phyloP scores from a whole-genome alignment of 2,329 filamentous ascomycete species.

The Aspergillus glaucus region DNA sequence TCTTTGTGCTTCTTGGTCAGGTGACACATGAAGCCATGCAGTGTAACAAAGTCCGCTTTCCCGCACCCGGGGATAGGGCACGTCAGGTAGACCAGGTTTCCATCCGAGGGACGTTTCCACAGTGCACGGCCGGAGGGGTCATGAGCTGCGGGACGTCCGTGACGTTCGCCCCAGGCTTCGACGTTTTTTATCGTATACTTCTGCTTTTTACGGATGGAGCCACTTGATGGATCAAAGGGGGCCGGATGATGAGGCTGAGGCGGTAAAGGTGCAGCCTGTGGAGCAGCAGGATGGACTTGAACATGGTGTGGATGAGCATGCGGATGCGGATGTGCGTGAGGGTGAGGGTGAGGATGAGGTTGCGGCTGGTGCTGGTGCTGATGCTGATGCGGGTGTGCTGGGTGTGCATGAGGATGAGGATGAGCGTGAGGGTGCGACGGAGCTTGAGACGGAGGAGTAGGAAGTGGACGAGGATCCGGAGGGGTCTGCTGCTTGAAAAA shows the following conservation, averaged over 20 bases:
- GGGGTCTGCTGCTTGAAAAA: slow-evolving; percentile 39
- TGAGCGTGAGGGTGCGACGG: slow-evolving; percentile 15
- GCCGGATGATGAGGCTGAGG: slow-evolving; percentile 12
- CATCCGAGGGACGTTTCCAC: slow-evolving; percentile 37
- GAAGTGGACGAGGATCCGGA: slow-evolving; percentile 26
- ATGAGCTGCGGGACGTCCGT: slow-evolving; percentile 35
- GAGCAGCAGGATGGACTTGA: slow-evolving; percentile 4
- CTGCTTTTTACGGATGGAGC: slow-evolving; percentile 32
- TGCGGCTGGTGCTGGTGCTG: slow-evolving; percentile 7
- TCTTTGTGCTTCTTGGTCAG: slow-evolving; percentile 39
- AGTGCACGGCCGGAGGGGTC: slow-evolving; percentile 33
- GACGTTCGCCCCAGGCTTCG: slow-evolving; percentile 37
- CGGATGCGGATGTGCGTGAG: slow-evolving; percentile 4
- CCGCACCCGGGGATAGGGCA: slow-evolving; percentile 34
- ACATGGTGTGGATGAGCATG: slow-evolving; percentile 18
- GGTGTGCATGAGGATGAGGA: slow-evolving; percentile 11
- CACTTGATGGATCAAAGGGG: slow-evolving; percentile 21
- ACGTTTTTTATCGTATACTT: slow-evolving; percentile 40
- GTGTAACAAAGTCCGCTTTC: slow-evolving; percentile 36
- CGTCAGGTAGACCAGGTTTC: slow-evolving; percentile 33
- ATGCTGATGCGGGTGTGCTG: slow-evolving; percentile 6
- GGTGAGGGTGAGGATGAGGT: not conserved
- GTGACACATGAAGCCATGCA: slow-evolving; percentile 39
- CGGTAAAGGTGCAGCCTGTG: slow-evolving; percentile 5
- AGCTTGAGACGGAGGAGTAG: slow-evolving; percentile 14